Evolutionary conservation across 305 asterid genomes (phyloP), one percentile per base, ranked within the genome.

Genomic region (Rubia peregrina): DNA sequence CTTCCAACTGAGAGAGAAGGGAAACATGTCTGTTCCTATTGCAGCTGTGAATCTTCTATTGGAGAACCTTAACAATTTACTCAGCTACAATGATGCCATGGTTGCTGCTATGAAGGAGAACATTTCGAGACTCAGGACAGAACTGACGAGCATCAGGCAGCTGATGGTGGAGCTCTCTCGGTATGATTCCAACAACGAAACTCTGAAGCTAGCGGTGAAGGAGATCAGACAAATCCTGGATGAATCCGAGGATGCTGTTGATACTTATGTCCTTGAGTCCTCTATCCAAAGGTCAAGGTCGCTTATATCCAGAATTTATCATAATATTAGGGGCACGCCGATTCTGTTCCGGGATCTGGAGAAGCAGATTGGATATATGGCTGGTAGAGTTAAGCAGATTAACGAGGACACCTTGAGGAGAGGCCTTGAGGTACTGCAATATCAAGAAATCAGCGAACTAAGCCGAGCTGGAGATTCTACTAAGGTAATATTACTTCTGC

Each of bases 221-320:
- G 73, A 77, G 74, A 75, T 84, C 9, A 70, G 64, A 49, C 63
- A 9, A 51, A 71, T 78, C 68, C 82, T 86, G 46, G 36, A 76
- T 61, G 80, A 77, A 33, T 83, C 82, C 17, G 88, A 86, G 59
- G 83, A 67, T 69, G 57, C 65, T 0, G 72, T 81, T 65, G 86
- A 73, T 24, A 73, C 30, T 60, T 80, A 43, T 30, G 11, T 51
- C 24, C 64, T 70, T 73, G 79, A 16, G 64, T 76, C 70, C 62
- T 78, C 66, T 67, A 78, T 66, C 13, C 62, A 59, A 33, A 3
- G 36, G 36, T 33, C 36, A 2, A 78, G 73, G 76, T 71, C 70
- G 43, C 71, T 67, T 17, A 9, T 75, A 2, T 77, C 46, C 70
- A 78, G 59, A 19, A 67, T 79, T 9, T 12, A 79, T 9, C 78